Evolutionary conservation across 2,329 filamentous ascomycete genomes (phyloP), one percentile per base, ranked within the genome.

Genomic region (Penicillium sp.): DNA sequence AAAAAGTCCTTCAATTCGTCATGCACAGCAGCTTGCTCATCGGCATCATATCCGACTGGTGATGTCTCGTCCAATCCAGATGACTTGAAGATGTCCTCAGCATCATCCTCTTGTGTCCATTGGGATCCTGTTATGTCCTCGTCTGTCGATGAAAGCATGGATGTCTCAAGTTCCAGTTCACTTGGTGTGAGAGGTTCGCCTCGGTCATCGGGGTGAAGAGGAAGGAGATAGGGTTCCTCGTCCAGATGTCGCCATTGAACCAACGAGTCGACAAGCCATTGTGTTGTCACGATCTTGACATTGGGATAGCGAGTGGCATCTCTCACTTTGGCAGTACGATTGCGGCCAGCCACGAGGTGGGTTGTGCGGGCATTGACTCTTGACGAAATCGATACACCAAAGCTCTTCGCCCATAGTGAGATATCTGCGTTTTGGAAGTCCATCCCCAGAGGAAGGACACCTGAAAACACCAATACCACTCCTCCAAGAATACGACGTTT

Each of bases 211-310:
- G 88, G 84, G 47, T 91, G 86, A 2, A 91, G 81, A n/a, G 87
- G 80, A 43, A 96, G 81, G n/a, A 89, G 77, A 67, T 93, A 96
- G 0, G 88, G 86, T 2, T 80, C 80, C 70, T 97, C 92, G 52
- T 94, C 86, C 10, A 95, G 78, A 53, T 84, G 86, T 59, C 83
- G 80, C 94, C 94, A 99, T 70, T 88, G 87, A 26, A 85, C 88
- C 59, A 97, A 84, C 51, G 87, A 95, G 62, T 92, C 88, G 30
- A 87, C 81, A 29, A 99, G 84, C 94, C 94, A 99, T 65, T 90
- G 85, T 49, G 91, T 89, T 63, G 88, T 91, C 44, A 99, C 94
- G 55, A 99, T 96, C 70, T 91, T 92, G 72, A 97, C 89, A 14
- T 85, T 84, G 0, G 88, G 80, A 51, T 91, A 88, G 59, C 86